Conservation (phyloP, 805 yeast genomes). For the Pichia heedii region DNA sequence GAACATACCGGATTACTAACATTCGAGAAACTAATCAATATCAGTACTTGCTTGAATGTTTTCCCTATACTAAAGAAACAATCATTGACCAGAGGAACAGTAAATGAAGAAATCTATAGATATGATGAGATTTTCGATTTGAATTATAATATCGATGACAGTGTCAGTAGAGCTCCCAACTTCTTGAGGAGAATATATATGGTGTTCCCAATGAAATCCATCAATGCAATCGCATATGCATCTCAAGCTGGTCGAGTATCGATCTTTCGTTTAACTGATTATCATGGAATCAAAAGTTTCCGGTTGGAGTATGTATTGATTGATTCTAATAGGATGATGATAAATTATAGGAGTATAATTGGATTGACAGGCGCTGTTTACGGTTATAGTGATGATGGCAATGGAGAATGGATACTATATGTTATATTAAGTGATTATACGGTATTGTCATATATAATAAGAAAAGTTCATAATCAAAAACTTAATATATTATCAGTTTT, state of each 20-base stretch:
- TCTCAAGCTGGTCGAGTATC: conserved; percentile 38
- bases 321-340: conserved; percentile 14
- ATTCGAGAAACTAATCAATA: background rate
- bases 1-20: conserved; percentile 3
- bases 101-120: too few relatives aligned
- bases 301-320: conserved; percentile 39
- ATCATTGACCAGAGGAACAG: background rate
- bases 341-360: conserved; percentile 16
- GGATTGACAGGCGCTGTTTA: conserved; percentile 13
- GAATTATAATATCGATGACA: too few relatives aligned
- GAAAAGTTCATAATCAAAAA: background rate
- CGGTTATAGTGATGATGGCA: conserved; percentile 8
- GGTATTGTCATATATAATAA: background rate
- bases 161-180: background rate
- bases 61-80: conserved; percentile 1
- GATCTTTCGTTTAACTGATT: conserved; percentile 33
- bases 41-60: conserved; percentile 2
- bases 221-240: conserved; percentile 33
- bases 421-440: conserved; percentile 2
- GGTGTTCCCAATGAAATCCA: conserved; percentile 28
- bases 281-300: conserved; percentile 32
- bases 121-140: background rate
- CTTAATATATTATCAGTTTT: background rate
- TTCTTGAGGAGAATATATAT: conserved; percentile 22
- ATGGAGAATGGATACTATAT: conserved; percentile 4